Percentiles rank a stretch among this genome's conserved stretches.
Evolutionary conservation across 306 rosid genomes (phyloP).

Genomic region (Dalbergia cochinchinensis): DNA sequence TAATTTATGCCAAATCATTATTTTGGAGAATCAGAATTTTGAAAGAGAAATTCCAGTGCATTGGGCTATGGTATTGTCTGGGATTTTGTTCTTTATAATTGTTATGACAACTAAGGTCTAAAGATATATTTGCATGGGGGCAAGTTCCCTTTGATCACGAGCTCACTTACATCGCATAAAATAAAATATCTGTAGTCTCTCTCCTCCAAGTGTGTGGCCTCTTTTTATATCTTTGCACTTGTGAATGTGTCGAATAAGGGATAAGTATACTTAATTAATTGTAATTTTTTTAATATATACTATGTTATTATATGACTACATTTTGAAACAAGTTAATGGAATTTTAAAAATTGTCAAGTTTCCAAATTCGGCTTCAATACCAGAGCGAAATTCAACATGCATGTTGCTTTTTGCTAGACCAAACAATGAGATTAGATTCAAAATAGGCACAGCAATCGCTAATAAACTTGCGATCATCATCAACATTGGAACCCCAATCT

Average conservation of each 20-base stretch:
- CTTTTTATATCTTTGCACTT: neutral
- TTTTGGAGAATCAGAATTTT: conserved; percentile 61
- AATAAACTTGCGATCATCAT: too few relatives aligned
- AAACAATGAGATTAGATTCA: too few relatives aligned
- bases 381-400: too few relatives aligned
- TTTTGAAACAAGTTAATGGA: too few relatives aligned
- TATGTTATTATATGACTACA: too few relatives aligned
- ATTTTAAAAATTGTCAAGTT: too few relatives aligned
- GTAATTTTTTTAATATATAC: neutral
- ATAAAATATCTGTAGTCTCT: neutral
- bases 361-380: too few relatives aligned
- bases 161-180: conserved; percentile 44
- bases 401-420: too few relatives aligned
- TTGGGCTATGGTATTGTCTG: conserved; percentile 53
- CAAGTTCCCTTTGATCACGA: conserved; percentile 59
- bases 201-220: neutral
- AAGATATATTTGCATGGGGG: conserved; percentile 60
- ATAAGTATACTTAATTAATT: neutral
- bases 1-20: conserved; percentile 37
- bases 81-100: conserved; percentile 51
- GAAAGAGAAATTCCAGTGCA: conserved; percentile 56
- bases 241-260: conserved; percentile 2
- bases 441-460: too few relatives aligned
- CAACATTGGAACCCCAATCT: too few relatives aligned
- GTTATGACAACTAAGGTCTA: conserved; percentile 59